phyloP scores from a whole-genome alignment of 192 early-diverging fungal species.

The Thamnidium elegans region DNA sequence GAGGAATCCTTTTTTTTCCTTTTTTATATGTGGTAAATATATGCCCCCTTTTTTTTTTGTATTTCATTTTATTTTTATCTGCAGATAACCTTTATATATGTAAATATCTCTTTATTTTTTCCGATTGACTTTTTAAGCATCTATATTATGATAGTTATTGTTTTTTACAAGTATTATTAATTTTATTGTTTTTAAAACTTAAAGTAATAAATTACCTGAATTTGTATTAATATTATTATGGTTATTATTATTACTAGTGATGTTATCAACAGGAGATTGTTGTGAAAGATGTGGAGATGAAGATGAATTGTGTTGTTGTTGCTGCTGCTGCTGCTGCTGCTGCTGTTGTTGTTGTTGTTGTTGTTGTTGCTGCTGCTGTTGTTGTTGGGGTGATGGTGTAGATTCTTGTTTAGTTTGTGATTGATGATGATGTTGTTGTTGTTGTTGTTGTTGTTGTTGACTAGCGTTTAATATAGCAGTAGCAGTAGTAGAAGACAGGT shows the following conservation, averaged over 20 bases:
- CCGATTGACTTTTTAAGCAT: no score
- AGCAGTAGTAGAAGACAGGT: conserved; percentile 21
- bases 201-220: conserved; percentile 8
- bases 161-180: not conserved
- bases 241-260: not conserved
- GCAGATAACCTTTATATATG: no score
- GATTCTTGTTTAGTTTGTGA: not conserved
- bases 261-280: not conserved
- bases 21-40: not conserved
- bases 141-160: not conserved
- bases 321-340: not conserved
- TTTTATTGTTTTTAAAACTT: not conserved
- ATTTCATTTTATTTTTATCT: not conserved
- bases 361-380: conserved; percentile 16
- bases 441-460: conserved; percentile 15
- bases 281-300: not conserved
- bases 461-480: conserved; percentile 25
- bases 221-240: not conserved
- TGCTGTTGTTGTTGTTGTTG: conserved; percentile 10
- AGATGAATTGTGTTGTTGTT: conserved; percentile 13
- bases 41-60: no score
- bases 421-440: conserved; percentile 13
- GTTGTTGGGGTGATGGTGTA: not conserved
- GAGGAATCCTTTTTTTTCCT: no score
- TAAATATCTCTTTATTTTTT: no score